These are phyloP conservation scores for Xylariaceae sp. DNA, from an alignment of 2,329 filamentous ascomycete species.

Conservation along the genomic window DNA sequence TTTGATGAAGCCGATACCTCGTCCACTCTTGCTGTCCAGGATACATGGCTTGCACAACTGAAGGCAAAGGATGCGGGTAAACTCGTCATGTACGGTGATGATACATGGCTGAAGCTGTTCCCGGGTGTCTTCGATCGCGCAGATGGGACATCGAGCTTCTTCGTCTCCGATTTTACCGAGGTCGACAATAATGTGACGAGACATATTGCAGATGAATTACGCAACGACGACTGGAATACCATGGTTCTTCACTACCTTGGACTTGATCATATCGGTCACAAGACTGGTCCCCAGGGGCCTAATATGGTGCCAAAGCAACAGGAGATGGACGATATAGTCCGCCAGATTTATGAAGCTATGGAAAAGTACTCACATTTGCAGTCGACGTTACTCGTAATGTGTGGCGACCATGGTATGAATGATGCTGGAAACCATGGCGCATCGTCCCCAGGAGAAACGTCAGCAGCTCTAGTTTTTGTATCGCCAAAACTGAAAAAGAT, in stretches of 20 bases:
- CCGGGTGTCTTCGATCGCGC: conserved; percentile 79
- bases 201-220: conserved; percentile 74
- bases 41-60: conserved; percentile 95
- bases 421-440: conserved; percentile 96
- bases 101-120: conserved; percentile 97
- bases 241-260: conserved; percentile 96
- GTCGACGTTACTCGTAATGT: conserved; percentile 78
- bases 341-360: conserved; percentile 71
- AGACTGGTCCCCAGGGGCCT: conserved; percentile 80
- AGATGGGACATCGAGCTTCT: conserved; percentile 96
- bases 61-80: conserved; percentile 68
- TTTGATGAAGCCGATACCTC: conserved; percentile 91
- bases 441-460: conserved; percentile 90
- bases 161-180: conserved; percentile 96
- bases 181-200: conserved; percentile 97
- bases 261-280: conserved; percentile 95
- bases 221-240: conserved; percentile 78
- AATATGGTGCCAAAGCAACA: conserved; percentile 90
- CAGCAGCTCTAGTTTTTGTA: conserved; percentile 84
- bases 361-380: conserved; percentile 64
- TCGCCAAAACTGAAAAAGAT: conserved; percentile 72
- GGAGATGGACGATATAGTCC: conserved; percentile 88
- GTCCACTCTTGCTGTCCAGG: conserved; percentile 81
- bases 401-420: conserved; percentile 99
- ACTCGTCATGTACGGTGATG: conserved; percentile 92